A percentile compares a stretch with the other conserved stretches of the same genome.
Conservation (phyloP, 306 rosid species). For the Elaeagnus macrophylla region DNA sequence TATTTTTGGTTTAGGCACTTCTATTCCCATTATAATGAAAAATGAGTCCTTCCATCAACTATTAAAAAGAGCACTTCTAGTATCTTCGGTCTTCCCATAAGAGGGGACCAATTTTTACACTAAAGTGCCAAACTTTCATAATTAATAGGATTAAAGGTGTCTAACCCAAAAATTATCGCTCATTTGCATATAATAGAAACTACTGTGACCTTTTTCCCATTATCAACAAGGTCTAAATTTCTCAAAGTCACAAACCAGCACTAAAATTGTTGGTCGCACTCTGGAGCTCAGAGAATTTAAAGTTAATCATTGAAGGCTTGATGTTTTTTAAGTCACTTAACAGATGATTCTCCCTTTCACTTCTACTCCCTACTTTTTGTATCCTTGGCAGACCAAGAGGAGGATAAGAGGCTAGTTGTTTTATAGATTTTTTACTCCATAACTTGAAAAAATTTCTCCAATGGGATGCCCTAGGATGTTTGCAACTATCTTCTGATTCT, state of each 20-base stretch:
- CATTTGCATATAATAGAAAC: too few species aligned
- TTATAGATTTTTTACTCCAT: constrained; percentile 32
- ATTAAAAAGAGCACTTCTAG: too few species aligned
- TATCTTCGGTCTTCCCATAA: too few species aligned
- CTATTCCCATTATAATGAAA: too few species aligned
- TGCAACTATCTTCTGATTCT: constrained; percentile 21
- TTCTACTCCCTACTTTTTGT: constrained; percentile 42
- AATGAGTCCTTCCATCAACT: too few species aligned
- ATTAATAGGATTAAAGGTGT: too few species aligned
- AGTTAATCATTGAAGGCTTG: constrained; percentile 41
- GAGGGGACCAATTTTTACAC: too few species aligned
- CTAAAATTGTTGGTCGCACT: constrained; percentile 55
- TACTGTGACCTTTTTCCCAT: too few species aligned
- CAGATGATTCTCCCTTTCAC: constrained; percentile 32
- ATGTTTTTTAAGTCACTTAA: constrained; percentile 29
- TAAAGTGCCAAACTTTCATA: too few species aligned
- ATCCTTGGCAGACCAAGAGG: constrained; percentile 38
- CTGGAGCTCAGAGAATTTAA: constrained; percentile 40
- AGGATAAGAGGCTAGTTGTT: constrained; percentile 42
- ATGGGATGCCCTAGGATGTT: constrained; percentile 24
- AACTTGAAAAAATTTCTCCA: constrained; percentile 40
- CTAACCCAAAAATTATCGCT: too few species aligned
- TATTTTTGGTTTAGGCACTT: too few species aligned
- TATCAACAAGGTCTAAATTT: too few species aligned
- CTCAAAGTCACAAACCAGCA: constrained; percentile 31